phyloP scores from a whole-genome alignment of 1,284 basidiomycete species.

The Tilletia setariae region DNA sequence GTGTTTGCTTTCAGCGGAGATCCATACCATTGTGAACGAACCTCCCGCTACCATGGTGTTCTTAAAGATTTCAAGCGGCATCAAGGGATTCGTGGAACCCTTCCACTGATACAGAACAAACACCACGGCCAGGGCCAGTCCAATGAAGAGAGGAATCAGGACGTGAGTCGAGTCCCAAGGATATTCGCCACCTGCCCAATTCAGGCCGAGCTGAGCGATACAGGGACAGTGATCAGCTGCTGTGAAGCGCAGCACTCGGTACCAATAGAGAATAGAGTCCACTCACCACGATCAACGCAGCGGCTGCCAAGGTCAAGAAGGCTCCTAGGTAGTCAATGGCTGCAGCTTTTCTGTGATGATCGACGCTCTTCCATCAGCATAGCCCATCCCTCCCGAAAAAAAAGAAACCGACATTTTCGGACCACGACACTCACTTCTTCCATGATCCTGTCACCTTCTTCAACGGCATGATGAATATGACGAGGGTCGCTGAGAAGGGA shows the following conservation, averaged over 20 bases:
- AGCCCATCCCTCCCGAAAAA: no score
- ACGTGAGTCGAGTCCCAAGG: conserved; percentile 53
- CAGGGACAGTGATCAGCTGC: no score
- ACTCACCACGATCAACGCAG: conserved; percentile 59
- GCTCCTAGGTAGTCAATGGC: conserved; percentile 68
- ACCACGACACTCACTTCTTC: conserved; percentile 28
- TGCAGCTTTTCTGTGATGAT: conserved; percentile 60
- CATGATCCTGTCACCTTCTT: conserved; percentile 66
- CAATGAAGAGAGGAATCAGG: conserved; percentile 63
- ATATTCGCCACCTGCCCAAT: conserved; percentile 61
- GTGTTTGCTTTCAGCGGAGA: conserved; percentile 33
- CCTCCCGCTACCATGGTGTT: conserved; percentile 66
- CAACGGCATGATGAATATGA: conserved; percentile 66
- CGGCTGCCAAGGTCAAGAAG: conserved; percentile 64
- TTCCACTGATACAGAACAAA: conserved; percentile 74
- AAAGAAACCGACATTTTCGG: no score
- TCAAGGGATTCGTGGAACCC: conserved; percentile 63
- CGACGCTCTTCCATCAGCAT: no score
- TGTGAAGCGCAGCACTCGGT: no score
- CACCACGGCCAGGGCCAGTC: conserved; percentile 61
- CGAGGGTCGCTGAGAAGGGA: conserved; percentile 60
- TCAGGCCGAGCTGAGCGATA: conserved; percentile 62
- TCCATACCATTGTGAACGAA: background rate
- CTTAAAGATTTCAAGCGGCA: conserved; percentile 64
- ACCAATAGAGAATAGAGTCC: no score